A percentile compares a stretch with the other conserved stretches of the same genome.
Evolutionary conservation across 352 stramenopile genomes (phyloP).

Genomic region (Globisporangium carolinianum): DNA sequence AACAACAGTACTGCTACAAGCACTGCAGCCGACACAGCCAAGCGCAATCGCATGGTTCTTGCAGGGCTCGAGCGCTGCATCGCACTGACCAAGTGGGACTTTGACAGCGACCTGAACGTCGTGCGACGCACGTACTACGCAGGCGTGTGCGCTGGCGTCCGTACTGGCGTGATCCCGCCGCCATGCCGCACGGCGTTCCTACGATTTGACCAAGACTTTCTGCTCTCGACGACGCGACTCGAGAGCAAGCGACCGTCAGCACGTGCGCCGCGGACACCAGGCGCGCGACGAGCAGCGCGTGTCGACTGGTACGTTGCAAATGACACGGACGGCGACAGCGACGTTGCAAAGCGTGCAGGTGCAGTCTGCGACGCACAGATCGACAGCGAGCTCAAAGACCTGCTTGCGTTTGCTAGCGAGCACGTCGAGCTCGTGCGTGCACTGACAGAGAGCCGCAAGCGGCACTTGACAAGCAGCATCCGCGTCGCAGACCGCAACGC

Average conservation of each 20-base stretch:
- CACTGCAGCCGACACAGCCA: not conserved
- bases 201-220: slow-evolving; percentile 28
- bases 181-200: slow-evolving; percentile 27
- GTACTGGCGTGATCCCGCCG: slow-evolving; percentile 33
- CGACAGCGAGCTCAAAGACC: slow-evolving; percentile 18
- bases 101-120: slow-evolving; percentile 28
- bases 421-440: slow-evolving; percentile 24
- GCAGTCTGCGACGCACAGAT: not conserved
- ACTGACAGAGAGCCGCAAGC: slow-evolving; percentile 34
- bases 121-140: slow-evolving; percentile 33
- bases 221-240: slow-evolving; percentile 6
- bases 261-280: no score
- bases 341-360: no score
- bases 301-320: not conserved
- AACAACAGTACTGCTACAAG: not conserved
- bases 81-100: slow-evolving; percentile 34
- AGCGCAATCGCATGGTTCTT: not conserved
- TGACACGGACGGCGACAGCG: not conserved
- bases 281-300: not conserved
- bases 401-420: slow-evolving; percentile 21
- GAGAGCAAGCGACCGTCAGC: not conserved
- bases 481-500: slow-evolving; percentile 24
- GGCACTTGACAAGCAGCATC: slow-evolving; percentile 22
- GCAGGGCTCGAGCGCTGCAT: slow-evolving; percentile 20
- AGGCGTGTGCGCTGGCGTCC: slow-evolving; percentile 25